phyloP scores from a whole-genome alignment of 1,284 basidiomycete genomes.

The Marasmius fiardii region DNA sequence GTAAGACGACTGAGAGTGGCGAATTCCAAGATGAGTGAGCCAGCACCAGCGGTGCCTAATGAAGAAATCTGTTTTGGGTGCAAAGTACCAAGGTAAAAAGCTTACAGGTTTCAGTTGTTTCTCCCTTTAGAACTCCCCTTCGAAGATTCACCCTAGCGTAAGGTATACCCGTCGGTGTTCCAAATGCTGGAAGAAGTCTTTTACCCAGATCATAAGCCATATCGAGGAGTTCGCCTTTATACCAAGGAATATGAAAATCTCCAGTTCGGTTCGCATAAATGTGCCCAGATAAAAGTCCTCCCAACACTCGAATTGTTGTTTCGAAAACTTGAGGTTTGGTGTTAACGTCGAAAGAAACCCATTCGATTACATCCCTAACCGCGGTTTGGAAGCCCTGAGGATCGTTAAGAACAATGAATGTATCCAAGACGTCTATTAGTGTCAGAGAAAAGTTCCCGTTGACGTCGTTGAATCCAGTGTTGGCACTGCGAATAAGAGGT shows the following conservation, averaged over 20 bases:
- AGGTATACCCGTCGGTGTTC: constrained; percentile 85
- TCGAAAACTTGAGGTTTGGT: constrained; percentile 92
- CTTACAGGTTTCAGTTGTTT: constrained; percentile 75
- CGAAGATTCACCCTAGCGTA: constrained; percentile 85
- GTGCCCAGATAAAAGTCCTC: constrained; percentile 85
- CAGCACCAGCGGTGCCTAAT: constrained; percentile 88
- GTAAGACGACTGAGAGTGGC: constrained; percentile 87
- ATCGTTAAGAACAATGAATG: constrained; percentile 77
- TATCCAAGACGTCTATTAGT: constrained; percentile 79
- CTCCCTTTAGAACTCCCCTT: constrained; percentile 62
- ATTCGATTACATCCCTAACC: constrained; percentile 70
- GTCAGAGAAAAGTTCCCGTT: constrained; percentile 85
- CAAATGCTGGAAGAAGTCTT: constrained; percentile 84
- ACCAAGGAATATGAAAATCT: constrained; percentile 75
- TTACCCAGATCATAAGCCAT: constrained; percentile 85
- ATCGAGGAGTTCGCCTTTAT: constrained; percentile 68
- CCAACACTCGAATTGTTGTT: constrained; percentile 86
- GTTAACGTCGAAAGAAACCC: constrained; percentile 85
- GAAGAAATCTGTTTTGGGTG: constrained; percentile 3
- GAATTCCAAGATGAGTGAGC: constrained; percentile 89
- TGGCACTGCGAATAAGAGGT: constrained; percentile 45
- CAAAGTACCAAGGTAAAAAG: not conserved
- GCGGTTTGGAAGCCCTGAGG: constrained; percentile 70
- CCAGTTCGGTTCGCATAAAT: constrained; percentile 68
- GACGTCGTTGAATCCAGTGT: constrained; percentile 79